phyloP scores from a whole-genome alignment of 306 rosid genomes.

The Glycyrrhiza uralensis region DNA sequence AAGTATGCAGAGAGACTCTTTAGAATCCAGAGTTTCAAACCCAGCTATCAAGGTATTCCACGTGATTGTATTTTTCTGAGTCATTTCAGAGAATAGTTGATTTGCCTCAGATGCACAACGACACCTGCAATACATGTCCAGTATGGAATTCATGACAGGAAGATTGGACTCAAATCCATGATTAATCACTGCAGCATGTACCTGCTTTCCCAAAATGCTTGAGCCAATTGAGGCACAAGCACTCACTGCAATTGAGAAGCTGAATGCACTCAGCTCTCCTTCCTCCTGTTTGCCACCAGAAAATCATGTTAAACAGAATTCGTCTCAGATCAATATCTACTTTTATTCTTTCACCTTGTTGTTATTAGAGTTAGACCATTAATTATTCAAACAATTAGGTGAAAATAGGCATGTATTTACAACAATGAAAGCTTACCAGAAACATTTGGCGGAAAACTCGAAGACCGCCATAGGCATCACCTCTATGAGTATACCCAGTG shows the following conservation, averaged over 20 bases:
- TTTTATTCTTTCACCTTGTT: neutral
- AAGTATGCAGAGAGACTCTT: slow-evolving; percentile 53
- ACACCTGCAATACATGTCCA: slow-evolving; percentile 81
- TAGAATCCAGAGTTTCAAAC: slow-evolving; percentile 51
- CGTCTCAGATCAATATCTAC: neutral
- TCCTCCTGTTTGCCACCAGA: slow-evolving; percentile 58
- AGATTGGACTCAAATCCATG: slow-evolving; percentile 52
- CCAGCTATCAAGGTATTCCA: slow-evolving; percentile 83
- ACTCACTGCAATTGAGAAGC: slow-evolving; percentile 75
- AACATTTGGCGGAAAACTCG: slow-evolving; percentile 62
- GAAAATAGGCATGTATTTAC: neutral
- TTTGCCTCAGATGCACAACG: slow-evolving; percentile 53
- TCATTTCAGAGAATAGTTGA: slow-evolving; percentile 54
- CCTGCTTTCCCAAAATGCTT: slow-evolving; percentile 50
- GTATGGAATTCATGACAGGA: slow-evolving; percentile 70
- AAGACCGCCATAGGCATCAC: slow-evolving; percentile 57
- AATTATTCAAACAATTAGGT: neutral
- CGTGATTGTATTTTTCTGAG: slow-evolving; percentile 55
- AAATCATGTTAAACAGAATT: neutral
- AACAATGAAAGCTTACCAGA: slow-evolving; percentile 36
- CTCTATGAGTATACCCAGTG: slow-evolving; percentile 69
- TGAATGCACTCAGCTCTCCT: slow-evolving; percentile 53
- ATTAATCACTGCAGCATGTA: slow-evolving; percentile 66
- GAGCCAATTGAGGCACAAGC: slow-evolving; percentile 60
- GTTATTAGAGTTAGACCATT: neutral